Evolutionary conservation across 352 stramenopile genomes (phyloP).

Genomic region (Globisporangium okanoganense): DNA sequence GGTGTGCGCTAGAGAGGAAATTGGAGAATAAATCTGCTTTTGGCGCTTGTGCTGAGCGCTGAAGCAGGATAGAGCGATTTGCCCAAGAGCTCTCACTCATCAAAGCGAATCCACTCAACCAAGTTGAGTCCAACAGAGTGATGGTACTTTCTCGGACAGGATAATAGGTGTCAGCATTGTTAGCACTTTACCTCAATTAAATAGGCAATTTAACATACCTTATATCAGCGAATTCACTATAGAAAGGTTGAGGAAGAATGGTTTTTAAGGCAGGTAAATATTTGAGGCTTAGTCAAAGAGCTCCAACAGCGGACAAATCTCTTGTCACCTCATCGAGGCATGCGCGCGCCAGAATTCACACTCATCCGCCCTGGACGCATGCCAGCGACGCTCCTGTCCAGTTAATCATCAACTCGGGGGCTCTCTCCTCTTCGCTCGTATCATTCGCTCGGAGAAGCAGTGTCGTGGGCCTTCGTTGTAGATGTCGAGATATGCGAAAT

Average conservation of each 20-base stretch:
- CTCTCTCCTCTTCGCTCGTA: neutral
- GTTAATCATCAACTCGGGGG: neutral
- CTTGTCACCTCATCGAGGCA: neutral
- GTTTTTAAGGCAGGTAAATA: neutral
- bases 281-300: neutral
- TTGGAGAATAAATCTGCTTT: slow-evolving; percentile 3
- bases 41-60: no score
- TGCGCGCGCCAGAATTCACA: neutral
- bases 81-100: neutral
- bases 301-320: slow-evolving; percentile 1
- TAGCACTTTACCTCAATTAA: neutral
- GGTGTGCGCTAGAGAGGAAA: neutral
- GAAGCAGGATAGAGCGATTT: no score
- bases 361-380: neutral
- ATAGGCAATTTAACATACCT: no score
- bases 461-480: no score
- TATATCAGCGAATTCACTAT: no score
- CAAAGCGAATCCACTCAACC: neutral
- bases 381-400: neutral
- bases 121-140: neutral
- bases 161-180: neutral
- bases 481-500: no score
- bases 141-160: no score
- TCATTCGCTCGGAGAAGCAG: neutral
- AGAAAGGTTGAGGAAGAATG: no score